These are phyloP conservation scores for Rhodofomes roseus DNA, from an alignment of 1,284 basidiomycete genomes.

Conservation along the genomic window DNA sequence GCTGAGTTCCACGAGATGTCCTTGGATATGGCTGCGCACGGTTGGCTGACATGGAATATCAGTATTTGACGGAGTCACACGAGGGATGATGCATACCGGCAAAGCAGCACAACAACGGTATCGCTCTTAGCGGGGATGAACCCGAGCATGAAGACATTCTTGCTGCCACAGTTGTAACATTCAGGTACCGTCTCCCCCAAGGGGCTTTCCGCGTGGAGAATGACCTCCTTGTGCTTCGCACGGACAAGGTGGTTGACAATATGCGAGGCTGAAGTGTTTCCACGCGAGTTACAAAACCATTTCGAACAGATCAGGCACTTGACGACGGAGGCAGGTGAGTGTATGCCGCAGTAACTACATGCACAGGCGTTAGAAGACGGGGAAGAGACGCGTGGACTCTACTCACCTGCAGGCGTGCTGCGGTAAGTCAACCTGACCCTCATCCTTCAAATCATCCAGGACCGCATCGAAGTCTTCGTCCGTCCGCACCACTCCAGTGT, in stretches of 20 bases:
- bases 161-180: conserved; percentile 99
- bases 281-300: conserved; percentile 99
- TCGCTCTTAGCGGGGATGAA: conserved; percentile 99
- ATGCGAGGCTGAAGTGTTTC: conserved; percentile 96
- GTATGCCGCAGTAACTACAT: conserved; percentile 94
- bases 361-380: conserved; percentile 1
- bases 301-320: conserved; percentile 95
- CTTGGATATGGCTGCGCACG: conserved; percentile 94
- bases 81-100: conserved; percentile 61
- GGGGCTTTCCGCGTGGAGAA: conserved; percentile 91
- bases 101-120: conserved; percentile 97
- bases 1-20: conserved; percentile 99
- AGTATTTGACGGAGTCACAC: background rate
- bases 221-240: conserved; percentile 98
- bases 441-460: conserved; percentile 85
- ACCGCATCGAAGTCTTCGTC: conserved; percentile 87
- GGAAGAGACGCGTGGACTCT: conserved; percentile 5
- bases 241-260: conserved; percentile 99
- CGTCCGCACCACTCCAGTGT: conserved; percentile 36
- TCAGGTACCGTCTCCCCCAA: conserved; percentile 97
- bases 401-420: conserved; percentile 92
- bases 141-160: conserved; percentile 98
- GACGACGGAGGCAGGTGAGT: conserved; percentile 95
- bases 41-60: conserved; percentile 60
- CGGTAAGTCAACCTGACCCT: conserved; percentile 78